A percentile compares a stretch with the other conserved stretches of the same genome.
phyloP scores from a whole-genome alignment of 768 basidiomycete genomes.

The Grammothele lineata region DNA sequence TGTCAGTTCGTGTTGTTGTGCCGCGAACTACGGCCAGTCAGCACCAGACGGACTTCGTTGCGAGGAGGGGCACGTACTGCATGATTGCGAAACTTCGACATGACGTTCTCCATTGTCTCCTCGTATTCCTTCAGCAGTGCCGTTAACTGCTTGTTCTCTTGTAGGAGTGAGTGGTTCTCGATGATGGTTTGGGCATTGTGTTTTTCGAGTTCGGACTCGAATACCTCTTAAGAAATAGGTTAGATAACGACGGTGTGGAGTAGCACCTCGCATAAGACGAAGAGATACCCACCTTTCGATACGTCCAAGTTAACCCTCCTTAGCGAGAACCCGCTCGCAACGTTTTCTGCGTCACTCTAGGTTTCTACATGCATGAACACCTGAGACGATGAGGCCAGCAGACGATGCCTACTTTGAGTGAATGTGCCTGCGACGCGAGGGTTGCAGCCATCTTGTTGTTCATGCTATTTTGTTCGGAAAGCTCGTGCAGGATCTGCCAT shows the following conservation, averaged over 20 bases:
- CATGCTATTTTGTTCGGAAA: slow-evolving; percentile 75
- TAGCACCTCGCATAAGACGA: no score
- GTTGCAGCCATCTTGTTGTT: slow-evolving; percentile 73
- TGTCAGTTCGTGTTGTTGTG: slow-evolving; percentile 85
- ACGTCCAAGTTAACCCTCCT: slow-evolving; percentile 87
- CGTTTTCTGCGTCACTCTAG: slow-evolving; percentile 72
- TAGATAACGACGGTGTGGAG: slow-evolving; percentile 1
- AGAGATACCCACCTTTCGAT: slow-evolving; percentile 64
- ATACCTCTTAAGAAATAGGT: slow-evolving; percentile 86
- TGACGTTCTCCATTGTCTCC: slow-evolving; percentile 89
- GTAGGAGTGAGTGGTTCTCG: slow-evolving; percentile 87
- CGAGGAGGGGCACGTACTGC: slow-evolving; percentile 51
- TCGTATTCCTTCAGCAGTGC: slow-evolving; percentile 92
- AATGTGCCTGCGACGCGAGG: slow-evolving; percentile 63
- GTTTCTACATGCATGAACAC: slow-evolving; percentile 9
- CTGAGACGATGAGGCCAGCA: slow-evolving; percentile 4
- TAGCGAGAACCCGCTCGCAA: slow-evolving; percentile 70
- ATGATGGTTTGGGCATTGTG: slow-evolving; percentile 85
- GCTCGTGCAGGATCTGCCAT: slow-evolving; percentile 77
- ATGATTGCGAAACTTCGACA: slow-evolving; percentile 92
- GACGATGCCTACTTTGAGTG: slow-evolving; percentile 62
- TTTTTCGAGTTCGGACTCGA: slow-evolving; percentile 90
- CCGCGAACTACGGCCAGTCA: slow-evolving; percentile 60
- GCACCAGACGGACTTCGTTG: no score
- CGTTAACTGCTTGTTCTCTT: slow-evolving; percentile 95